Base-by-base conservation (phyloP, 257 asterid genomes). In the Haberlea rhodopensis region DNA sequence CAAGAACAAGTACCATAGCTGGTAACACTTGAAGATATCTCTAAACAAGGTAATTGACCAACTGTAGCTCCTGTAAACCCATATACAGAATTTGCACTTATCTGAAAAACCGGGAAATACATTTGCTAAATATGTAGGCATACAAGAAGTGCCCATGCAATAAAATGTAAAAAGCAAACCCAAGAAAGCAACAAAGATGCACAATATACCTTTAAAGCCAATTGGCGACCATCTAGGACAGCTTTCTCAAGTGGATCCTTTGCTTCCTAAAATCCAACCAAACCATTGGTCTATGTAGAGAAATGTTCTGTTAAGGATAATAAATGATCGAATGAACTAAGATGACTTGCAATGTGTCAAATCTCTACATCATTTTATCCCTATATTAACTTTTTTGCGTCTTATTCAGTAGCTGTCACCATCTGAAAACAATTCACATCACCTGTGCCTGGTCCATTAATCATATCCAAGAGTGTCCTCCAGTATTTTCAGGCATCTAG, bases 1-100 rank as follows among this genome's bases (percentile, higher is more conserved):
- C 27, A 55, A 37, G 65, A 69, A 72, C 62, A 63, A 73, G 71
- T 87, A 90, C 99, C 99, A 68, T 94, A 90, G 87, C 99, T 94
- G 60, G 99, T 94, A 45, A 94, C 99, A 78, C 99, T 94, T 27
- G 99, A 87, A 73, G 99, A 94, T 81, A 94, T 94, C 77, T 90
- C 99, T 70, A 94, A 58, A 73, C 99, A 94, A 76, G 99, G 99
- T 72, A 94, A 81, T 67, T 94, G 99, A 62, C 97, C 99, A 62
- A 90, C 64, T 24, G 97, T 85, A 57, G 97, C 97, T 81, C 99
- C 97, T 21, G 97, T 94, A 75, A 90, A 94, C 56, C 97, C 97
- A 71, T 94, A 90, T 25, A 94, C 97, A 62, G 99, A 94, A 78
- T 94, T 94, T 19, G 99, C 99, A 83, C 96, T 89, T 60, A 94